Base-by-base conservation (phyloP, 176 grass and related monocot species). In the Dendrocalamus sinicus region DNA sequence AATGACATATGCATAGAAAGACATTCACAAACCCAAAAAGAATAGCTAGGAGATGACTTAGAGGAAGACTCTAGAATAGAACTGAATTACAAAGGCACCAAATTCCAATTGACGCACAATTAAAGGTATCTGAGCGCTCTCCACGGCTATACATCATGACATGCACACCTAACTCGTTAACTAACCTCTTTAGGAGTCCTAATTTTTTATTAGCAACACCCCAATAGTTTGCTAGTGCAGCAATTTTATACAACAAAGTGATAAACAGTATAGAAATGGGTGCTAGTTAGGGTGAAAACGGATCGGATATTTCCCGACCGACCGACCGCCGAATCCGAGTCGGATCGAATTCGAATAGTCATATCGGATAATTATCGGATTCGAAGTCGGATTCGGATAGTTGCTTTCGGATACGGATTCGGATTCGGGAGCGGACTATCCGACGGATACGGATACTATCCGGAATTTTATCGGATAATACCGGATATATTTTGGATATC, bases 141-240 rank as follows among this genome's bases (percentile, higher is more conserved):
- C 67, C 40, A 83, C 5, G n/a, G 55, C 46, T 68, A 81, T 55
- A 46, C 9, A 45, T 20, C 13, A 72, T 66, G 40, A 78, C 6
- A 5, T 24, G 61, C n/a, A 75, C 16, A 53, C 68, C 9, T 10
- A 40, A 57, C 12, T 67, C 75, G 84, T 35, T 78, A 85, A 40
- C 61, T 47, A 47, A 79, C 54, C 14, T 66, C 4, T 58, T 53
- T 67, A 79, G 22, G 20, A 58, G 24, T 9, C 55, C 37, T 55
- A 14, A 78, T 64, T 78, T 64, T 78, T 70, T 70, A 58, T 50
- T 75, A 89, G 20, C 48, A 85, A 54, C 60, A 50, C 14, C 39
- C 16, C 7, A 87, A 70, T n/a, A 83, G 41, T 50, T 74, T 59
- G 16, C 9, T 48, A 70, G 12, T 23, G 28, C 55, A 72, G 26